Conservation (phyloP, 768 basidiomycete species). For the Phaeotremella fagi region DNA sequence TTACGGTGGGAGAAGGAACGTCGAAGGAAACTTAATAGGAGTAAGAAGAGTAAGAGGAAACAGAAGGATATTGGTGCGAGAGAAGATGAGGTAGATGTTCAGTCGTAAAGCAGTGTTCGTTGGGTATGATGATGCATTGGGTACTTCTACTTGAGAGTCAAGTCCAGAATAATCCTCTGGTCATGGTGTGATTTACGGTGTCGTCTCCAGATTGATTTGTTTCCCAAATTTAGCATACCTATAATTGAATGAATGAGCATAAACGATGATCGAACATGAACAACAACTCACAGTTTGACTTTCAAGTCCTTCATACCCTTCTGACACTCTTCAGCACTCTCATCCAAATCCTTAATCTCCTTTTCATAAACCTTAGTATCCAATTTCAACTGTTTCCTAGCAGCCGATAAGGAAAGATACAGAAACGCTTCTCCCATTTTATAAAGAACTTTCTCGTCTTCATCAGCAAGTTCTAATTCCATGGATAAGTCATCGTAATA, state of each 20-base stretch:
- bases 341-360: conserved; percentile 35
- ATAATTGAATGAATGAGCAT: neutral
- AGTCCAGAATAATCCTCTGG: too few species aligned
- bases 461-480: conserved; percentile 84
- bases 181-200: conserved; percentile 11
- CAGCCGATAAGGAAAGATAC: conserved; percentile 65
- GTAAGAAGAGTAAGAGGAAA: conserved; percentile 76
- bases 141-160: too few species aligned
- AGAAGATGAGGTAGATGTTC: conserved; percentile 10
- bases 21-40: conserved; percentile 67
- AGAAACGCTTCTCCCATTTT: conserved; percentile 85
- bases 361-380: conserved; percentile 36
- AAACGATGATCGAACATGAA: neutral
- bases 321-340: conserved; percentile 42
- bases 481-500: conserved; percentile 81
- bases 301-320: conserved; percentile 48
- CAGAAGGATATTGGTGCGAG: conserved; percentile 36
- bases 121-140: neutral
- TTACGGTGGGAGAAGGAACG: conserved; percentile 66
- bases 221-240: conserved; percentile 85
- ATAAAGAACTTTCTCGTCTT: conserved; percentile 79
- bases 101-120: neutral
- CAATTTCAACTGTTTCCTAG: conserved; percentile 48
- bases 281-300: conserved; percentile 42
- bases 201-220: conserved; percentile 82